These are phyloP conservation scores for Fusarium dimerum DNA, from an alignment of 2,329 filamentous ascomycete species.

Conservation along the genomic window DNA sequence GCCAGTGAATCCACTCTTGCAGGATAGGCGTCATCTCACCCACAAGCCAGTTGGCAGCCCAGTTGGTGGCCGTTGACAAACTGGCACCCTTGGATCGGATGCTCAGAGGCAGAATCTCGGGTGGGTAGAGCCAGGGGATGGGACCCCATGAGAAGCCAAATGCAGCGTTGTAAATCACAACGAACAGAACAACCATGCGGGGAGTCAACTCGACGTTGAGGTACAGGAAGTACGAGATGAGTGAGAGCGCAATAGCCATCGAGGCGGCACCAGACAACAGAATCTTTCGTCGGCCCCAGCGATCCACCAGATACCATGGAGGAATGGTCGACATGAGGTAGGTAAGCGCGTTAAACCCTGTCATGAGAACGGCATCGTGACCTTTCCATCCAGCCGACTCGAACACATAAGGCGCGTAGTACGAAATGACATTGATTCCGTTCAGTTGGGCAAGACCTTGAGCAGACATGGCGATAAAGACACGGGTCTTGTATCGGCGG, in stretches of 20 bases:
- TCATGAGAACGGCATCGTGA: conserved; percentile 91
- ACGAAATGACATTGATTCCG: conserved; percentile 99
- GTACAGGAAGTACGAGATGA: conserved; percentile 94
- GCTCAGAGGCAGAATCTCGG: conserved; percentile 95
- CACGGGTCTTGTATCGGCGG: conserved; percentile 83
- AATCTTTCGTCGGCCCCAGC: conserved; percentile 86
- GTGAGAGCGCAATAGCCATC: conserved; percentile 85
- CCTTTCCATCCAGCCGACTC: conserved; percentile 96
- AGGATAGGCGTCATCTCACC: conserved; percentile 93
- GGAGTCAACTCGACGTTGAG: conserved; percentile 79
- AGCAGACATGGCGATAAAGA: conserved; percentile 98
- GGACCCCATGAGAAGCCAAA: conserved; percentile 96
- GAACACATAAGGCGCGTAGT: conserved; percentile 96
- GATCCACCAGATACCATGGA: conserved; percentile 95
- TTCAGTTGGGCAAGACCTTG: conserved; percentile 95
- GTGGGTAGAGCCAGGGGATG: conserved; percentile 96
- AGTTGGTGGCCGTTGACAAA: conserved; percentile 93
- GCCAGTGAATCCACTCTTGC: conserved; percentile 90
- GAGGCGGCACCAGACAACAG: conserved; percentile 84
- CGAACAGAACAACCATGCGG: conserved; percentile 84
- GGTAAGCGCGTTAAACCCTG: conserved; percentile 87
- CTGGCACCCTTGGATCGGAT: conserved; percentile 97
- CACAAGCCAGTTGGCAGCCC: conserved; percentile 98
- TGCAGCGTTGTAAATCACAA: conserved; percentile 97
- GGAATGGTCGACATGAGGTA: conserved; percentile 92